Evolutionary conservation across 2,329 filamentous ascomycete genomes (phyloP), one percentile per base, ranked within the genome.

Genomic region (Fusarium anguioides): DNA sequence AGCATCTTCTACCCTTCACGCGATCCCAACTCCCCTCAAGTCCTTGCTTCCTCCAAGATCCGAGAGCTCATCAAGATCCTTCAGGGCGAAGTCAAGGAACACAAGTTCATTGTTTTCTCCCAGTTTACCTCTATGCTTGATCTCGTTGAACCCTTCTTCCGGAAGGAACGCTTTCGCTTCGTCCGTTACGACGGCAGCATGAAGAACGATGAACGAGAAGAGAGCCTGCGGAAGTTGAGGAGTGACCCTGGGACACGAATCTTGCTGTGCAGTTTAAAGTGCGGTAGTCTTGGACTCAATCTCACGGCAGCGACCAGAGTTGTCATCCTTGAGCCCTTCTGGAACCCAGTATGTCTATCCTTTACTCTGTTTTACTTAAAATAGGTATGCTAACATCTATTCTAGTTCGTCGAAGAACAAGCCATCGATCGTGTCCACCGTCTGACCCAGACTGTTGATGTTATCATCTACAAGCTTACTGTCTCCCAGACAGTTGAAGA

Each of bases 111-210:
- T 73, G 94, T 99, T 66, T 99, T 99, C 80, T 97, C 94, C 3
- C 93, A 98, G 74, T 99, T 99, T 80, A 99, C 96, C 1, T 96
- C 93, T 1, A 99, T 99, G 96, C 88, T 99, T 42, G 92, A 98
- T 80, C 89, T 98, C 26, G 89, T 99, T 65, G 94, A 98, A 76
- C 96, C 96, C 4, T 97, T 98, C 79, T 84, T 99, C 60, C 84
- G 86, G 42, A 85, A 88, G 46, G 89, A 91, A 15, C 87, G 89
- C 15, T 90, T 97, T 77, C 86, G 86, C 62, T 97, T 91, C 75
- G 92, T 92, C 17, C 91, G 96, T 53, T 99, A 99, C 79, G 96
- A 99, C 76, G 96, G 96, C 55, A 88, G 89, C 72, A 99, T 99
- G 96, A 88, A 89, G 75, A 97, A 97, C 75, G 95, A 98, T 73